Evolutionary conservation across 768 basidiomycete species (phyloP), one percentile per base, ranked within the genome.

Genomic region (Ramaria rubella): DNA sequence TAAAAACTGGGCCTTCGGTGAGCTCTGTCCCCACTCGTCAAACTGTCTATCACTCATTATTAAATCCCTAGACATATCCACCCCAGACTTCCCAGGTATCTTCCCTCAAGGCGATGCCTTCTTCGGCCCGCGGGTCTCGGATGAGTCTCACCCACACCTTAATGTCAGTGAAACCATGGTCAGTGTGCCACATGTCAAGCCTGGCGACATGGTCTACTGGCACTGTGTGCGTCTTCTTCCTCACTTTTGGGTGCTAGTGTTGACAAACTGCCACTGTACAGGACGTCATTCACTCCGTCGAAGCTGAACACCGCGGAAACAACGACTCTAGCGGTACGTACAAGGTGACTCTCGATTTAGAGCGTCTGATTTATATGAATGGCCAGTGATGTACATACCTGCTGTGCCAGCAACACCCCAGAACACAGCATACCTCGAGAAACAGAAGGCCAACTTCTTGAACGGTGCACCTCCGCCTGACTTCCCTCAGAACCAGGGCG

Each of bases 161-260:
- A 72, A 73, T 57, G 74, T 89, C 1, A 75, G 77, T 0, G 69
- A 78, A 46, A 82, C 81, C 1, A 88, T 90, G 85, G 80, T 80
- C 45, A 67, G 68, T 2, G 73, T 87, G 8, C 87, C 87, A 1
- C 79, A 75, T 59, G 87, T 90, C 5, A 72, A 75, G 51, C 87
- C 87, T 0, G 89, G 89, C 1, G 88, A 90, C 64, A 81, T 84
- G 62, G 85, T 87, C 3, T 88, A 85, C 69, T 89, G 87, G 85
- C 85, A 87, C 61, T 84, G 82, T 57, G 80, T 77, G 52, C 42
- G 72, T 59, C 24, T 4, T 5, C 30, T 2, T 50, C 5, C 27
- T 31, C n/a, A 29, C n/a, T 1, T n/a, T 12, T 30, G 12, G 1
- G 5, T 7, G 5, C 43, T 26, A 19, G 6, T 31, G 8, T 15